A percentile compares a stretch with the other conserved stretches of the same genome.
Evolutionary conservation across 208 protist species (phyloP).

Genomic region (Angomonas ambiguus): DNA sequence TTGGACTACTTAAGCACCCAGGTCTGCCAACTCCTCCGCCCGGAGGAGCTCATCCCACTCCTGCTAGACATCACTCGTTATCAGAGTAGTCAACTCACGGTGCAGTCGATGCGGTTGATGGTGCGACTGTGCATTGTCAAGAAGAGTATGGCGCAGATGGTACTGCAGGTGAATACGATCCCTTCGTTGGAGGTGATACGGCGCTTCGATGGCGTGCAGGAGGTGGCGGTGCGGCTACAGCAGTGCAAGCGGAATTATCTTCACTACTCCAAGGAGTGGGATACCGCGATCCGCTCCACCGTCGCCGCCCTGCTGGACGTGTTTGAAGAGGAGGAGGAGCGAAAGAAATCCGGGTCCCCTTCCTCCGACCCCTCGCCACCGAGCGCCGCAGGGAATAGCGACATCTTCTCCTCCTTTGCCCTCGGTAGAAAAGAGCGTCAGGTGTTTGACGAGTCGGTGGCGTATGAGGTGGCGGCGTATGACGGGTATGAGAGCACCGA

Average conservation of each 20-base stretch:
- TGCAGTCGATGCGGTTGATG: slow-evolving; percentile 60
- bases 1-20: slow-evolving; percentile 31
- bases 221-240: slow-evolving; percentile 38
- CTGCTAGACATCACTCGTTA: slow-evolving; percentile 67
- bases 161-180: slow-evolving; percentile 64
- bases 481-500: background rate
- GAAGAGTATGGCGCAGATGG: slow-evolving; percentile 47
- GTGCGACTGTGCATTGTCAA: slow-evolving; percentile 61
- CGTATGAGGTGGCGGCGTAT: slow-evolving; percentile 1
- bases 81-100: slow-evolving; percentile 38
- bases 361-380: background rate
- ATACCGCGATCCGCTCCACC: slow-evolving; percentile 20
- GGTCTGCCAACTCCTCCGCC: slow-evolving; percentile 35
- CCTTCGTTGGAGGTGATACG: slow-evolving; percentile 45
- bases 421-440: slow-evolving; percentile 3
- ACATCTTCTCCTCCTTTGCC: background rate
- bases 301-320: slow-evolving; percentile 26
- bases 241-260: background rate
- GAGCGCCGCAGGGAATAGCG: background rate
- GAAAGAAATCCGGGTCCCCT: background rate
- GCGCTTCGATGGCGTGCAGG: slow-evolving; percentile 60
- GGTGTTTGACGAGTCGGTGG: background rate
- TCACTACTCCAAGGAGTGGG: slow-evolving; percentile 15
- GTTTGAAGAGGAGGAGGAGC: slow-evolving; percentile 19
- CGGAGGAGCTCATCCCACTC: slow-evolving; percentile 42